Evolutionary conservation across 2,329 filamentous ascomycete species (phyloP).

Genomic region (Ascochyta clinopodiicola): DNA sequence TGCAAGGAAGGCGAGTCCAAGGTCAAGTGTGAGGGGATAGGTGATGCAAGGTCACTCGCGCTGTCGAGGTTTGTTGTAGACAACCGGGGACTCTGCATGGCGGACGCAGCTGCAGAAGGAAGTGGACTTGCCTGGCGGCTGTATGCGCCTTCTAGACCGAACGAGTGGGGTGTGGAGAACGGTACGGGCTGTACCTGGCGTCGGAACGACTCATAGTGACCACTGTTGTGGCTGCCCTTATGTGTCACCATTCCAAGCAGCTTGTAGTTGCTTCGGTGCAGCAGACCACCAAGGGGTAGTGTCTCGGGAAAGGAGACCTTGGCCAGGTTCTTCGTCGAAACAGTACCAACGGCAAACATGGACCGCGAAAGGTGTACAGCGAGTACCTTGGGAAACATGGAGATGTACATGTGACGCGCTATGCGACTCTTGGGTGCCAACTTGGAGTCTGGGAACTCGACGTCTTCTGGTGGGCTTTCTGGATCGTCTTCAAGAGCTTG

Average conservation of each 20-base stretch:
- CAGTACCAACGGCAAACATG: slow-evolving; percentile 79
- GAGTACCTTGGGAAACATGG: slow-evolving; percentile 84
- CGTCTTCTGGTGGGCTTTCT: slow-evolving; percentile 74
- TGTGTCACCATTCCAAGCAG: slow-evolving; percentile 89
- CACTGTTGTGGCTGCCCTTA: slow-evolving; percentile 93
- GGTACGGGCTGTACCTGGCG: slow-evolving; percentile 81
- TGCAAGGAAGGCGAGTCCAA: slow-evolving; percentile 40
- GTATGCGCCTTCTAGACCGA: slow-evolving; percentile 77
- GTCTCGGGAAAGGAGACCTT: slow-evolving; percentile 92
- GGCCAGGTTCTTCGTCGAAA: slow-evolving; percentile 90
- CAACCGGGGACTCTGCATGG: slow-evolving; percentile 56
- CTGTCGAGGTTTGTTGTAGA: slow-evolving; percentile 41
- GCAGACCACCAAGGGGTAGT: slow-evolving; percentile 79
- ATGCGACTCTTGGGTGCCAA: slow-evolving; percentile 83
- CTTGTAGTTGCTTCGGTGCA: slow-evolving; percentile 80
- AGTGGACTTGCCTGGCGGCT: slow-evolving; percentile 63
- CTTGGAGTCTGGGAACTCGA: slow-evolving; percentile 76
- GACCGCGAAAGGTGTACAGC: slow-evolving; percentile 92
- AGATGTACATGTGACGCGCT: slow-evolving; percentile 85
- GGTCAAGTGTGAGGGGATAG: slow-evolving; percentile 29
- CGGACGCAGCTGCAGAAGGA: slow-evolving; percentile 51
- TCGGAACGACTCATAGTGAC: slow-evolving; percentile 95
- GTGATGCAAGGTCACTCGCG: slow-evolving; percentile 34
- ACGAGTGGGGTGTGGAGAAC: slow-evolving; percentile 81
- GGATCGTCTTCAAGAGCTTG: slow-evolving; percentile 79